Percentiles rank a stretch among this genome's conserved stretches.
phyloP scores from a whole-genome alignment of 2,329 filamentous ascomycete genomes.

The Sporothrix phasma region DNA sequence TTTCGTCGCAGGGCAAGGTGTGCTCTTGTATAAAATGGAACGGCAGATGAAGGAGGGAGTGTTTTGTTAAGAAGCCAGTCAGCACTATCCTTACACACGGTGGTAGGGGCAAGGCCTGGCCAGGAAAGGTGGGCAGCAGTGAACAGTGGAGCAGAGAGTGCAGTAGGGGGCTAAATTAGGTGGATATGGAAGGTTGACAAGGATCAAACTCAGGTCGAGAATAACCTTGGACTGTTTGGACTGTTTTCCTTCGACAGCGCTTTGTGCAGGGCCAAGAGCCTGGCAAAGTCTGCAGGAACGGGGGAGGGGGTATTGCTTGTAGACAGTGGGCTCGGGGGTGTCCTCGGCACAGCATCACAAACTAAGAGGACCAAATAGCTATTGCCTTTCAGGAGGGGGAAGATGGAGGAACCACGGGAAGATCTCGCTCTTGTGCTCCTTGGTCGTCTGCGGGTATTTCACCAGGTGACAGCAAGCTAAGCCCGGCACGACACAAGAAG shows the following conservation, averaged over 20 bases:
- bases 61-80: constrained; percentile 35
- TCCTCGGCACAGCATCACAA: constrained; percentile 28
- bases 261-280: constrained; percentile 11
- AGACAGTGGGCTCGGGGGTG: constrained; percentile 14
- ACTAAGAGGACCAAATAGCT: constrained; percentile 32
- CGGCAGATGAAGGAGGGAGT: constrained; percentile 39
- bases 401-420: constrained; percentile 30
- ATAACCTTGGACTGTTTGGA: constrained; percentile 8
- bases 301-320: constrained; percentile 15
- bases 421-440: constrained; percentile 24
- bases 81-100: constrained; percentile 33
- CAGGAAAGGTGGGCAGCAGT: constrained; percentile 24
- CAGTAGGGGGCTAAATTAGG: constrained; percentile 13
- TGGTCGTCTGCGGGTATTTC: constrained; percentile 12
- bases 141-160: constrained; percentile 18
- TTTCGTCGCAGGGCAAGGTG: constrained; percentile 35
- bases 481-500: constrained; percentile 7
- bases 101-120: constrained; percentile 23
- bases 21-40: constrained; percentile 41
- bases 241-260: constrained; percentile 5
- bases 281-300: constrained; percentile 1
- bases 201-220: constrained; percentile 11
- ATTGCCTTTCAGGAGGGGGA: constrained; percentile 39
- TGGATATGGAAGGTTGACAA: constrained; percentile 11
- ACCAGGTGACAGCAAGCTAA: neutral